Percentiles rank a stretch among this genome's conserved stretches.
Conservation (phyloP, 2,329 filamentous ascomycete species). For the Ceratocystis eucalypticola region DNA sequence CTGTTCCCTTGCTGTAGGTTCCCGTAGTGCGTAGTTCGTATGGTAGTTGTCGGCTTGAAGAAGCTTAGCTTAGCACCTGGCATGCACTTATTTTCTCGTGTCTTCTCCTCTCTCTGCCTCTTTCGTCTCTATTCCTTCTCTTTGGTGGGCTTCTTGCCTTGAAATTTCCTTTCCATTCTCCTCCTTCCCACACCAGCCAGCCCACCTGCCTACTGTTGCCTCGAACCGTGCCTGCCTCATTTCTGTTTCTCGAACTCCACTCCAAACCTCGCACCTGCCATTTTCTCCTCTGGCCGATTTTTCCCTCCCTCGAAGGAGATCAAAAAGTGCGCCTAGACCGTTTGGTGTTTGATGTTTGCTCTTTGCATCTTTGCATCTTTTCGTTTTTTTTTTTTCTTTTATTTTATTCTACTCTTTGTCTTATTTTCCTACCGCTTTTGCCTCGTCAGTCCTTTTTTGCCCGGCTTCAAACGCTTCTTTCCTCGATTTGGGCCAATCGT, state of each 20-base stretch:
- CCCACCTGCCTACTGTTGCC: neutral
- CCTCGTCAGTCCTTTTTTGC: slow-evolving; percentile 1
- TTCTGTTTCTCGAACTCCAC: neutral
- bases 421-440: neutral
- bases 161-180: neutral
- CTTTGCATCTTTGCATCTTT: neutral
- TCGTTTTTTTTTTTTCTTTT: neutral
- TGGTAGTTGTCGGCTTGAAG: neutral
- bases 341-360: neutral
- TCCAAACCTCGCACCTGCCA: neutral
- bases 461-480: neutral
- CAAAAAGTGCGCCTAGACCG: too few species aligned
- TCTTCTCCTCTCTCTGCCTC: too few species aligned
- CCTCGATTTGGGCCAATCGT: neutral
- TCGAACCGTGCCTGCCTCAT: neutral
- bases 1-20: neutral
- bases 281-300: neutral
- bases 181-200: neutral
- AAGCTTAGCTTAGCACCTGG: neutral
- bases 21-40: neutral
- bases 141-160: neutral
- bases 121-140: too few species aligned
- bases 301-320: neutral
- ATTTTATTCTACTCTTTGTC: neutral
- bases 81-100: too few species aligned